Base-by-base conservation (phyloP, 1,284 basidiomycete species). In the Tetrapyrgos nigripes region DNA sequence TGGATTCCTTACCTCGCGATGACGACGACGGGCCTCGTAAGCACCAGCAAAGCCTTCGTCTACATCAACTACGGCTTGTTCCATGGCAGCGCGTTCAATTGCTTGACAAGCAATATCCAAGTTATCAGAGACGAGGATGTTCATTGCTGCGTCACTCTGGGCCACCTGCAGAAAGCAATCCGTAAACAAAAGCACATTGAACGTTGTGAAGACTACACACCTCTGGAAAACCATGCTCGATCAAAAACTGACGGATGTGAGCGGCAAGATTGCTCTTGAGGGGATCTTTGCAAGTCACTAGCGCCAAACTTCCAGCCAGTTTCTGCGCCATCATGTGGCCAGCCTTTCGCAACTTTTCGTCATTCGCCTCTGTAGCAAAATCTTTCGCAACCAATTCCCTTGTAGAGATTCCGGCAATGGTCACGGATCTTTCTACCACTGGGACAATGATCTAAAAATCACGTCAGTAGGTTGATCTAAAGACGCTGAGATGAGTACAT, bases 231-330 rank as follows among this genome's bases (percentile, higher is more conserved):
- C 96, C 96, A 69, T 94, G 92, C 57, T 97, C 93, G 31, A 77
- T 77, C 51, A 98, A 77, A 63, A 89, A 85, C 50, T 89, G 85
- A 26, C 96, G 90, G 44, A 98, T 85, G 71, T 98, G 94, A 58
- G 85, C 88, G n/a, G 92, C 88, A 70, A 99, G 89, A 75, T 96
- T 96, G 69, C 90, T 93, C 68, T 96, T 91, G 60, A 99, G 77
- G 1, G 97, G 97, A 71, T 99, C 97, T 74, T 98, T 99, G 83
- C 97, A 99, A 17, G 97, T 99, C 24, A 99, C 97, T 53, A 98
- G 79, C 5, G 97, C 97, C 47, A 99, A 84, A 69, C 94, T 97
- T 45, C 97, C 97, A 19, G 97, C 97, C 53, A 99, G 86, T 73
- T 95, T 97, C 76, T 96, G 94, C 1, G 96, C 96, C 96, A 98